phyloP scores from a whole-genome alignment of 2,329 filamentous ascomycete species.

The Xylaria multiplex region DNA sequence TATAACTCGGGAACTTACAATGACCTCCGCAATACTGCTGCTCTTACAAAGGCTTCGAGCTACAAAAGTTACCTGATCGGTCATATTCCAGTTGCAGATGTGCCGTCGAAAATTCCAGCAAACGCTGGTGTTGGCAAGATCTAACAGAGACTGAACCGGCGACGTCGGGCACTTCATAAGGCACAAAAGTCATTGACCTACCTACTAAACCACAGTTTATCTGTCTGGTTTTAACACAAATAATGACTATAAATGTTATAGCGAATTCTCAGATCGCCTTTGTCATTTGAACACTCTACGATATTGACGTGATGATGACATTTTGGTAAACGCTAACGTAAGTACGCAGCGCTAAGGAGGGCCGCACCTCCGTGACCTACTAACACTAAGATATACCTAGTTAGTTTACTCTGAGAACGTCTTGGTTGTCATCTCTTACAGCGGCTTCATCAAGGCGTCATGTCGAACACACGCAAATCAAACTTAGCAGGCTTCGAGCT shows the following conservation, averaged over 20 bases:
- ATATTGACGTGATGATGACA: not conserved
- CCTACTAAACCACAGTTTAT: not conserved
- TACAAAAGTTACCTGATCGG: not conserved
- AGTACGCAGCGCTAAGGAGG: not conserved
- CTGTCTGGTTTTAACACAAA: not conserved
- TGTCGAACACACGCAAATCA: constrained; percentile 7
- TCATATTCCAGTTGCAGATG: not conserved
- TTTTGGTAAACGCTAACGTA: constrained; percentile 1
- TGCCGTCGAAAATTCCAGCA: not conserved
- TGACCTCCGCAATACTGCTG: not conserved
- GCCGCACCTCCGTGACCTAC: not conserved
- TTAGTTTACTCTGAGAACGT: not conserved
- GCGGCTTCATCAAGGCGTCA: constrained; percentile 2
- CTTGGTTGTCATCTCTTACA: not conserved
- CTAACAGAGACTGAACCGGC: not conserved
- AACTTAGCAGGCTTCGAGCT: constrained; percentile 2
- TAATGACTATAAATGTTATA: not conserved
- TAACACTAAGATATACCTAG: not conserved
- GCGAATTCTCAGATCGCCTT: not conserved
- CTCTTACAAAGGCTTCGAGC: not conserved
- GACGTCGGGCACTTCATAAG: no score
- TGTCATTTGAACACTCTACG: no score
- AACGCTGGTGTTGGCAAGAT: not conserved
- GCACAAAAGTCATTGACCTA: not conserved
- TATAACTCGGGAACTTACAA: not conserved